phyloP scores from a whole-genome alignment of 2,329 filamentous ascomycete species.

The Zymoseptoria ardabiliae region DNA sequence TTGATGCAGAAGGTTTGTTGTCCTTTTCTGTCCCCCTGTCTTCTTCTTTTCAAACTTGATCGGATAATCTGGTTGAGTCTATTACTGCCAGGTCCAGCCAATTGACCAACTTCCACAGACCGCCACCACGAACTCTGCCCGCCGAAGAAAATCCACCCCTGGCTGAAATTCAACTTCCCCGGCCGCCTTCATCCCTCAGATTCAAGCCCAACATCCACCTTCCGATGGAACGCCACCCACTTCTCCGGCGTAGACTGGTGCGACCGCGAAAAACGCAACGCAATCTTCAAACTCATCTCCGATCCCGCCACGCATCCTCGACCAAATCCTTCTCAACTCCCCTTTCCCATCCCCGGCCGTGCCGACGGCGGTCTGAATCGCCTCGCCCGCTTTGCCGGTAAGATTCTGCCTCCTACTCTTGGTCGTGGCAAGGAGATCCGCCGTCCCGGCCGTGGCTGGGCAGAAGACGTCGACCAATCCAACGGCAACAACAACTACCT shows the following conservation, averaged over 20 bases:
- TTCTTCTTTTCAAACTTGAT: too few species aligned
- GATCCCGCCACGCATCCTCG: constrained; percentile 26
- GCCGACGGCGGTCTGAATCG: constrained; percentile 15
- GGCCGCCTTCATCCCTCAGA: constrained; percentile 44
- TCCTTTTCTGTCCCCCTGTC: too few species aligned
- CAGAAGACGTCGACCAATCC: constrained; percentile 52
- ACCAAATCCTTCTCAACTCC: constrained; percentile 17
- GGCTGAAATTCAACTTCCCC: constrained; percentile 60
- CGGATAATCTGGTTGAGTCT: too few species aligned
- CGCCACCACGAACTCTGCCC: constrained; percentile 48
- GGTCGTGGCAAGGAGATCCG: background rate
- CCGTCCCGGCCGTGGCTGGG: constrained; percentile 54
- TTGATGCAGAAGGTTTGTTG: constrained; percentile 43
- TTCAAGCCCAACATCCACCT: constrained; percentile 44
- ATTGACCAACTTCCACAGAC: constrained; percentile 32
- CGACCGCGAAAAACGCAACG: constrained; percentile 48
- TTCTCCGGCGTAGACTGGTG: constrained; percentile 65
- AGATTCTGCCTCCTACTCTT: background rate
- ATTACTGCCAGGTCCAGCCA: too few species aligned
- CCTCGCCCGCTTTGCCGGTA: constrained; percentile 18
- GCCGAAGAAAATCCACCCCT: constrained; percentile 57
- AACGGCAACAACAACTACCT: constrained; percentile 62
- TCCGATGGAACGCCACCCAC: constrained; percentile 61
- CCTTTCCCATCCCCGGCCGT: constrained; percentile 8
- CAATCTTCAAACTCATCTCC: constrained; percentile 58